These are phyloP conservation scores for Rhododendron griersonianum DNA, from an alignment of 148 eudicot genomes.

Conservation along the genomic window DNA sequence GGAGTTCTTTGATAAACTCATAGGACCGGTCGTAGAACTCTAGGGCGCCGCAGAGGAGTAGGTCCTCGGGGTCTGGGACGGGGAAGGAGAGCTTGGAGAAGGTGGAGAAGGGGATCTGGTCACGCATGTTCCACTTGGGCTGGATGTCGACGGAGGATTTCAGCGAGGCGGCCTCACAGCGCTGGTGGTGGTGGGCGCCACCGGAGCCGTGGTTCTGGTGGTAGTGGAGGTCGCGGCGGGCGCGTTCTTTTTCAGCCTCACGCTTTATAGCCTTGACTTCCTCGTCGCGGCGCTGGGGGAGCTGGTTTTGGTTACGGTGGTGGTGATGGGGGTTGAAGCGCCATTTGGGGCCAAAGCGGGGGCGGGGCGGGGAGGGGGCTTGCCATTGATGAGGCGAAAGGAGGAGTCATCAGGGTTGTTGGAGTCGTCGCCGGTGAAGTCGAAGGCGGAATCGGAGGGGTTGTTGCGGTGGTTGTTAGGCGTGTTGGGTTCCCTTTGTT, in stretches of 20 bases:
- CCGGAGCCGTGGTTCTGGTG: conserved; percentile 56
- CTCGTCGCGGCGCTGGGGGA: conserved; percentile 68
- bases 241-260: conserved; percentile 80
- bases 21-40: conserved; percentile 60
- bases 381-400: conserved; percentile 82
- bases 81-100: conserved; percentile 64
- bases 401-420: conserved; percentile 49
- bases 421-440: conserved; percentile 82
- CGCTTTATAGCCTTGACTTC: conserved; percentile 78
- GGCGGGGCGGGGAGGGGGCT: conserved; percentile 67
- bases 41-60: conserved; percentile 57
- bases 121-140: conserved; percentile 97
- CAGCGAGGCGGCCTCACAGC: conserved; percentile 74
- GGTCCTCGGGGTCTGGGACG: conserved; percentile 77
- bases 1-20: conserved; percentile 61
- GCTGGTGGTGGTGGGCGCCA: neutral
- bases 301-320: conserved; percentile 43
- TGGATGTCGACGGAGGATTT: conserved; percentile 86
- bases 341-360: conserved; percentile 75
- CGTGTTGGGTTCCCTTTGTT: too few relatives aligned
- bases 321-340: conserved; percentile 47
- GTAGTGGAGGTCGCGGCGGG: conserved; percentile 64
- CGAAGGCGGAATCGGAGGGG: conserved; percentile 62
- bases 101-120: conserved; percentile 86
- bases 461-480: neutral